These are phyloP conservation scores for Solanum corneliomulleri DNA, from an alignment of 257 asterid genomes.

Conservation along the genomic window DNA sequence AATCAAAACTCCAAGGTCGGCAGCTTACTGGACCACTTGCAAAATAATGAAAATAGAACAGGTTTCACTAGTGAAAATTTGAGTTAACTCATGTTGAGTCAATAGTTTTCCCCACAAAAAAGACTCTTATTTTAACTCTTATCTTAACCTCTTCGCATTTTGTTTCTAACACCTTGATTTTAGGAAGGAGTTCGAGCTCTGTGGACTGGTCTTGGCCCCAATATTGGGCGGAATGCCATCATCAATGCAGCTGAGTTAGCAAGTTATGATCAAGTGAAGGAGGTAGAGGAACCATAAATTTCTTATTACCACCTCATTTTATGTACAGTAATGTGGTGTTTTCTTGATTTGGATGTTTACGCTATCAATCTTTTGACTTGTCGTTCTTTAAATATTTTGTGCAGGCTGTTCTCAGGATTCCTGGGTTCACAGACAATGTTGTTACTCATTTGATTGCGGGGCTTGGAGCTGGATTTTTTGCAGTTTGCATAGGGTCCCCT, in stretches of 20 bases:
- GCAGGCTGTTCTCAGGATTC: slow-evolving; percentile 84
- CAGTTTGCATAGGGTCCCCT: slow-evolving; percentile 97
- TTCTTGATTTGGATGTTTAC: not conserved
- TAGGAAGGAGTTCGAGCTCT: slow-evolving; percentile 80
- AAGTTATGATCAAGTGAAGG: slow-evolving; percentile 97
- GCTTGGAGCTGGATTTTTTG: slow-evolving; percentile 94
- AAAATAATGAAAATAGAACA: not conserved
- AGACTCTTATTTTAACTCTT: not conserved
- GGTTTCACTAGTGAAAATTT: not conserved
- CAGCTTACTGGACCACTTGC: not conserved
- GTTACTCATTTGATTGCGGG: slow-evolving; percentile 85
- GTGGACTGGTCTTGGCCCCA: slow-evolving; percentile 98
- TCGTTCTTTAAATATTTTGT: not conserved
- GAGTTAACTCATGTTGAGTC: not conserved
- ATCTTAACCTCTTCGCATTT: not conserved
- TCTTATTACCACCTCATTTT: not conserved
- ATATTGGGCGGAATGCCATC: slow-evolving; percentile 90
- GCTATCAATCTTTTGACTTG: not conserved
- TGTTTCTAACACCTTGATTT: not conserved
- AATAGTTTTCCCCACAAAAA: not conserved
- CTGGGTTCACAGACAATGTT: slow-evolving; percentile 92
- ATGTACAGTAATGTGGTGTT: not conserved
- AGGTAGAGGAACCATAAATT: slow-evolving; percentile 28
- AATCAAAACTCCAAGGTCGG: not conserved
- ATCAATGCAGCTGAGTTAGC: slow-evolving; percentile 98